Base-by-base conservation (phyloP, 1,284 basidiomycete species). In the Marasmius fiardii region DNA sequence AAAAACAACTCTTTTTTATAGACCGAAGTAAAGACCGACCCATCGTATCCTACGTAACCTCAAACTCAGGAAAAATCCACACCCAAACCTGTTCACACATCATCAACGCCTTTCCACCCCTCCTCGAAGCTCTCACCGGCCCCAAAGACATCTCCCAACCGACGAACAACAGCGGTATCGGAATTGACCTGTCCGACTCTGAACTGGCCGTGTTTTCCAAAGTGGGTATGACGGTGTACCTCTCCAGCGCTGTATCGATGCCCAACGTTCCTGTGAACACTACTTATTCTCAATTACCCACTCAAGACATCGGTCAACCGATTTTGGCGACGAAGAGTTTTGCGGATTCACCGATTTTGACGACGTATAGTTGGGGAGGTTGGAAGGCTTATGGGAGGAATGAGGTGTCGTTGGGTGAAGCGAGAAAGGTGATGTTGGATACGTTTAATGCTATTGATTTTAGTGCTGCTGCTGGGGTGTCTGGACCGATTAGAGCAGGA, bases 201-300 rank as follows among this genome's bases (percentile, higher is more conserved):
- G 26, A 48, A 35, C 24, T 16, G 3, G 48, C 33, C 28, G 26
- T 58, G 3, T 58, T 58, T 43, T 37, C 56, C 3, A 37, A 47
- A 37, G 53, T 58, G n/a, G 56, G 49, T 14, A 53, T 58, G 3
- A 54, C 56, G 10, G 49, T 48, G 16, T 58, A 58, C 34, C 54
- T 52, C 47, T 41, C 56, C 7, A 43, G 45, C 12, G 56, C 56
- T 16, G 33, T 58, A 16, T 18, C 34, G 31, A 35, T 14, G 54
- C 51, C 49, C 43, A 50, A 26, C 23, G 44, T 31, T 24, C 48
- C 21, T 47, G 45, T 31, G 28, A 47, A 14, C 37, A 54, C 34
- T 26, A 52, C 14, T 8, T 58, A 51, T 23, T 23, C 43, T 7
- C 49, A 57, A 54, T 14, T 31, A 2, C 53, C 53, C 10, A 39